Evolutionary conservation across 148 eudicot species (phyloP).

Genomic region (Vaccinium vitisidaea): DNA sequence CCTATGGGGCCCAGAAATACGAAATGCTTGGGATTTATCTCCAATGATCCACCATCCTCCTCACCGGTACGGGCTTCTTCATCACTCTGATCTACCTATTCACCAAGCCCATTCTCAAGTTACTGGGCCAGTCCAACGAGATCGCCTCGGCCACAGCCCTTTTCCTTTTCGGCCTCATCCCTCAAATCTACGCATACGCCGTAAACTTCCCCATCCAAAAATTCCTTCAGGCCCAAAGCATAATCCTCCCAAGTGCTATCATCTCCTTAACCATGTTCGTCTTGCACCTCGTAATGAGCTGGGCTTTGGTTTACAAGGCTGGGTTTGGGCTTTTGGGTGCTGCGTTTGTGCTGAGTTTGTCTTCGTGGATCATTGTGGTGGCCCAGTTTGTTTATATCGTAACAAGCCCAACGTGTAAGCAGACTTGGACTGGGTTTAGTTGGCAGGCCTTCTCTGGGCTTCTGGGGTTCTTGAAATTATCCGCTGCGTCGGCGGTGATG

Average conservation of each 20-base stretch:
- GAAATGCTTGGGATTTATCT: slow-evolving; percentile 63
- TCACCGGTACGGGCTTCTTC: slow-evolving; percentile 39
- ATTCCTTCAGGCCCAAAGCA: slow-evolving; percentile 60
- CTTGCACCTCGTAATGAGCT: slow-evolving; percentile 37
- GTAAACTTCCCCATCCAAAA: slow-evolving; percentile 58
- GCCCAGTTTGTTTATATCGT: background rate
- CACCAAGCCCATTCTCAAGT: slow-evolving; percentile 33
- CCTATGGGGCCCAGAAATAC: slow-evolving; percentile 52
- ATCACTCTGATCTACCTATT: slow-evolving; percentile 40
- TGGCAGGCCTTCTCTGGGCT: slow-evolving; percentile 41
- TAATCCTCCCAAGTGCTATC: slow-evolving; percentile 43
- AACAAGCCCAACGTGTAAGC: background rate
- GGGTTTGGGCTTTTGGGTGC: slow-evolving; percentile 54
- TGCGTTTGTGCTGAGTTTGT: background rate
- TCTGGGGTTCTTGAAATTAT: slow-evolving; percentile 52
- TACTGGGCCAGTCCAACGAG: slow-evolving; percentile 37
- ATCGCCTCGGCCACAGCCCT: slow-evolving; percentile 33
- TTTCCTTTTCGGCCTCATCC: slow-evolving; percentile 16
- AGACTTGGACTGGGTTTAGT: slow-evolving; percentile 51
- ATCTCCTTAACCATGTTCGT: slow-evolving; percentile 35
- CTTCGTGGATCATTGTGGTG: background rate
- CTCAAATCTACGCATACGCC: background rate
- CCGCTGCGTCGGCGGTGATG: slow-evolving; percentile 60
- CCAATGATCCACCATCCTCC: slow-evolving; percentile 50
- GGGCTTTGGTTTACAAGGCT: slow-evolving; percentile 37